Conservation (phyloP, 176 grass and related monocot genomes). For the Oryza glaberrima region DNA sequence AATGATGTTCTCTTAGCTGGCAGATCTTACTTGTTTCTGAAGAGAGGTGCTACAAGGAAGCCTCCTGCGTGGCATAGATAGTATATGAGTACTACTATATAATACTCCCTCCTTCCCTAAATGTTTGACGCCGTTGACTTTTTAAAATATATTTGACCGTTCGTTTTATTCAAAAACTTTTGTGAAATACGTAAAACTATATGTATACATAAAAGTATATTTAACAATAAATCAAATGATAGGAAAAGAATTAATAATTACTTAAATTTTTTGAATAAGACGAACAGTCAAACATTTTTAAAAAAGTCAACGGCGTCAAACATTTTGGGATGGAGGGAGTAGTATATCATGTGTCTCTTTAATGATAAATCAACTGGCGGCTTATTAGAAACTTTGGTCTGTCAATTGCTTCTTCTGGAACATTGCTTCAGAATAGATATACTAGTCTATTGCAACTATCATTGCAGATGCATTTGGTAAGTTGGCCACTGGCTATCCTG, state of each 20-base stretch:
- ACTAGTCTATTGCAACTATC: not conserved
- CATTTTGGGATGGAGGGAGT: too few relatives aligned
- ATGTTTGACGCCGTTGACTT: too few relatives aligned
- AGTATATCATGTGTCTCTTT: constrained; percentile 22
- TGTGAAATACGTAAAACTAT: too few relatives aligned
- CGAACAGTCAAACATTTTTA: too few relatives aligned
- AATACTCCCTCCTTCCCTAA: too few relatives aligned
- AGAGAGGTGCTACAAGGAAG: constrained; percentile 19
- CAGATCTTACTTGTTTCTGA: constrained; percentile 34
- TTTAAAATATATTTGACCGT: too few relatives aligned
- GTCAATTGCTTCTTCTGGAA: constrained; percentile 30
- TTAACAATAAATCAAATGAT: too few relatives aligned
- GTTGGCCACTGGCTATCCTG: not conserved
- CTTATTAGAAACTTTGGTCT: constrained; percentile 7
- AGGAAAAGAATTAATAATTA: too few relatives aligned
- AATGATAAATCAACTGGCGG: constrained; percentile 7
- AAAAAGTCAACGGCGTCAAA: too few relatives aligned
- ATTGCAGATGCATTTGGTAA: not conserved
- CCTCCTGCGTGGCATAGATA: not conserved
- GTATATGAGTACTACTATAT: not conserved
- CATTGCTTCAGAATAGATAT: constrained; percentile 26
- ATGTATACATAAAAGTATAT: too few relatives aligned
- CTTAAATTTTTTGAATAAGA: too few relatives aligned
- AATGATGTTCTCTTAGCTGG: constrained; percentile 48
- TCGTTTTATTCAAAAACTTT: too few relatives aligned